Evolutionary conservation across 2,329 filamentous ascomycete genomes (phyloP).

Genomic region (Neonectria ditissima): DNA sequence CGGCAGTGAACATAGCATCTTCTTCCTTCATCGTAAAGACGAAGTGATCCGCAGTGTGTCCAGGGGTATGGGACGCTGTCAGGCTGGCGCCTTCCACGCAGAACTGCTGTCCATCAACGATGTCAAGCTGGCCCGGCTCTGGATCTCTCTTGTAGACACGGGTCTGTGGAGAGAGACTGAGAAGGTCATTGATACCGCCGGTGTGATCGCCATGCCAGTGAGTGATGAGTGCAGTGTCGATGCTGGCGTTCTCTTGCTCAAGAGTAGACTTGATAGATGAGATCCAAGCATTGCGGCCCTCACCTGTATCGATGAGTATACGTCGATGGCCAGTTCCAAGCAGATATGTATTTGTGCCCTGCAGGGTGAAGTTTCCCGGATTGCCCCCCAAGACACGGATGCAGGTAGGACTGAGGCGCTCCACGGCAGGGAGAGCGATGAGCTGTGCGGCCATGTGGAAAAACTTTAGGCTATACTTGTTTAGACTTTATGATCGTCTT

Average conservation of each 20-base stretch:
- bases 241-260: constrained; percentile 72
- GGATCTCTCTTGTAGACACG: constrained; percentile 76
- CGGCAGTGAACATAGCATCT: constrained; percentile 86
- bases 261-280: constrained; percentile 73
- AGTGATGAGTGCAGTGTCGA: constrained; percentile 81
- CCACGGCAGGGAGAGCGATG: constrained; percentile 75
- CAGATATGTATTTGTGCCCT: constrained; percentile 95
- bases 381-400: constrained; percentile 92
- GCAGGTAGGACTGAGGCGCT: constrained; percentile 80
- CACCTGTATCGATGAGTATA: constrained; percentile 90
- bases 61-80: constrained; percentile 69
- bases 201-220: constrained; percentile 95
- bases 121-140: constrained; percentile 57
- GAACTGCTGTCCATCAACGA: constrained; percentile 66
- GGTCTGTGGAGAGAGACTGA: constrained; percentile 70
- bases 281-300: constrained; percentile 82
- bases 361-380: constrained; percentile 81
- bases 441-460: constrained; percentile 71
- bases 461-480: neutral
- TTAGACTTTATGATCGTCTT: neutral
- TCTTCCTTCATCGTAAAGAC: constrained; percentile 82
- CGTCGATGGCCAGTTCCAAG: constrained; percentile 79
- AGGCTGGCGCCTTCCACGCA: constrained; percentile 72
- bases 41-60: constrained; percentile 88
- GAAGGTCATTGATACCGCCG: constrained; percentile 78